Conservation (phyloP, 164 flowering plant genomes). For the Sextonia rubra region DNA sequence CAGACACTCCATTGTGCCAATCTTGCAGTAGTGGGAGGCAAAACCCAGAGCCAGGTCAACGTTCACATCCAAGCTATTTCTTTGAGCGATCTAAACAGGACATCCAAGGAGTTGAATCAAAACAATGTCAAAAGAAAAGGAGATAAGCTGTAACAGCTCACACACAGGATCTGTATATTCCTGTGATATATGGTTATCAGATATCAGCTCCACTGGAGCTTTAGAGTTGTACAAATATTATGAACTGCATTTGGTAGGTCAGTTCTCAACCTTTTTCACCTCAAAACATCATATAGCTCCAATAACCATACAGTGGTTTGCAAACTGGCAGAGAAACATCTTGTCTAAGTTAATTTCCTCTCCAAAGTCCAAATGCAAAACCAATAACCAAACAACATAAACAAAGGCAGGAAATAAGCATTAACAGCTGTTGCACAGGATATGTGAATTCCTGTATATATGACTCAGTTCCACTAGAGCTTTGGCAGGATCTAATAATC, state of each 20-base stretch:
- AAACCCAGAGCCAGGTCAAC: slow-evolving; percentile 91
- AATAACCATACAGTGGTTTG: too few relatives aligned
- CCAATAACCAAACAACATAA: too few relatives aligned
- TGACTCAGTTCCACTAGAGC: not conserved
- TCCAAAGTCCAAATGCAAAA: too few relatives aligned
- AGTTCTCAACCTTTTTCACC: too few relatives aligned
- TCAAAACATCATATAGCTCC: too few relatives aligned
- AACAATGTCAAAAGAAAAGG: not conserved
- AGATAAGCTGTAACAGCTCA: not conserved
- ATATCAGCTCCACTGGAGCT: not conserved
- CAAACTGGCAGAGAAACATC: too few relatives aligned
- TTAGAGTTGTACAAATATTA: not conserved
- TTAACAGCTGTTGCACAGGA: not conserved
- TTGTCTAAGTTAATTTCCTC: too few relatives aligned
- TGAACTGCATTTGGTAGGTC: not conserved
- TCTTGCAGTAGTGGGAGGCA: slow-evolving; percentile 91
- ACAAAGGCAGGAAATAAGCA: not conserved
- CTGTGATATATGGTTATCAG: not conserved
- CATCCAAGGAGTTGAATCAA: not conserved
- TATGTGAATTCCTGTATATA: too few relatives aligned
- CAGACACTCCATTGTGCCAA: slow-evolving; percentile 90
- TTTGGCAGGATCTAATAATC: not conserved
- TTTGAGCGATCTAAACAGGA: slow-evolving; percentile 71
- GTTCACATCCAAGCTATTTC: slow-evolving; percentile 94
- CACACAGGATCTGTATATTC: too few relatives aligned